Evolutionary conservation across 2,329 filamentous ascomycete species (phyloP).

Genomic region (Bipolaris zeicola): DNA sequence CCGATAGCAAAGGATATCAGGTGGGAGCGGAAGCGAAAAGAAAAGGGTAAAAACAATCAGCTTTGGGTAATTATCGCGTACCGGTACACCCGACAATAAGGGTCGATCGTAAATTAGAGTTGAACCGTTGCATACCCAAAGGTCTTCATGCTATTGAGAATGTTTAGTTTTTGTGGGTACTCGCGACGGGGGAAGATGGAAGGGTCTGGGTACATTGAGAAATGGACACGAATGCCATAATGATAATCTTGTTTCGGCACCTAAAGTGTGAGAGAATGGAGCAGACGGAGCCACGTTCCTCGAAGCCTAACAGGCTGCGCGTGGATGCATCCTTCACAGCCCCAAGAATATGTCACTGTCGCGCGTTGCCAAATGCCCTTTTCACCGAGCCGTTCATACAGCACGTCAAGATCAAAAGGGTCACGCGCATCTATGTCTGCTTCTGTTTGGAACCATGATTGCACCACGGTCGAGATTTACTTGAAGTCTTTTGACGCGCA

Average conservation of each 20-base stretch:
- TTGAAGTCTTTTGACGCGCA: not conserved
- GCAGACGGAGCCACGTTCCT: conserved; percentile 6
- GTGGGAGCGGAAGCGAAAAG: not conserved
- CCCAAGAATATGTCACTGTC: conserved; percentile 3
- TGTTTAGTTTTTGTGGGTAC: not conserved
- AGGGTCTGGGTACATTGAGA: conserved; percentile 1
- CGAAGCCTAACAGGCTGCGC: conserved; percentile 8
- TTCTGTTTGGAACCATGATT: conserved; percentile 9
- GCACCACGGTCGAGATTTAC: not conserved
- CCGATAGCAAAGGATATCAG: conserved; percentile 8
- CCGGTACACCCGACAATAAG: not conserved
- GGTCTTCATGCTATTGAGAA: not conserved
- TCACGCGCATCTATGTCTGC: conserved; percentile 5
- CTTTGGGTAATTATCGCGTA: conserved; percentile 1
- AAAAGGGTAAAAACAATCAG: not conserved
- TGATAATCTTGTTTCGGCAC: not conserved
- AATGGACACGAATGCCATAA: conserved; percentile 3
- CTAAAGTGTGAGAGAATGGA: conserved; percentile 6
- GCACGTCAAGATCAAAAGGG: not conserved
- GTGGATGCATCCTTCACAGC: not conserved
- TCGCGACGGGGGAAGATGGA: not conserved
- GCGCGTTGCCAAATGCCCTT: not conserved
- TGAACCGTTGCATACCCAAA: not conserved
- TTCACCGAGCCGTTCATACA: conserved; percentile 1
- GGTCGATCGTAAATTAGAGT: conserved; percentile 1